A percentile compares a stretch with the other conserved stretches of the same genome.
Evolutionary conservation across 768 basidiomycete species (phyloP).

Genomic region (Sutorius australiensis): DNA sequence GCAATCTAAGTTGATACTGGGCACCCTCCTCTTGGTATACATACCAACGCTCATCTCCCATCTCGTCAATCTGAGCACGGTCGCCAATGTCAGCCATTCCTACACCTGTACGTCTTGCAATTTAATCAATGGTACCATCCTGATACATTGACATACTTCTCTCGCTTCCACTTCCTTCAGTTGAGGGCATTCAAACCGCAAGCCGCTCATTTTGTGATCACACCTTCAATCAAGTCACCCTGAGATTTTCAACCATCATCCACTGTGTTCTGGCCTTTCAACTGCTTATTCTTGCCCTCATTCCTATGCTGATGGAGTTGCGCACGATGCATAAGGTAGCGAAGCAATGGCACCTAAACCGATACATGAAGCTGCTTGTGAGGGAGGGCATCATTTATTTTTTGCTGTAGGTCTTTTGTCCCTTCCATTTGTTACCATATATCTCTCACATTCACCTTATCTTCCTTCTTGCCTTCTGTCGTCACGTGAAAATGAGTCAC

Average conservation of each 20-base stretch:
- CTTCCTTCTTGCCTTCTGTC: not conserved
- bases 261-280: not conserved
- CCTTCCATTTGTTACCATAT: not conserved
- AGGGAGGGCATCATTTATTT: constrained; percentile 7
- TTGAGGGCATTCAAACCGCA: not conserved
- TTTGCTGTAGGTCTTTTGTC: not conserved
- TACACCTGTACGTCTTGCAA: not conserved
- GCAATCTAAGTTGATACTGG: not conserved
- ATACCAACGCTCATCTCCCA: not conserved
- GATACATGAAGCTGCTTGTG: not conserved
- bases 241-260: not conserved
- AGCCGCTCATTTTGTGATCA: not conserved
- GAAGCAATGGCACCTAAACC: constrained; percentile 1
- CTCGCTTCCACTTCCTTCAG: not conserved
- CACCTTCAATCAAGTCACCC: not conserved
- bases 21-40: constrained; percentile 1
- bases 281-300: not conserved
- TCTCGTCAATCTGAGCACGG: not conserved
- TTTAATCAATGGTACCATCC: not conserved
- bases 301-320: not conserved
- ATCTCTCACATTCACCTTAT: not conserved
- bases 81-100: not conserved
- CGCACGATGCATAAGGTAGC: not conserved
- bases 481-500: not conserved
- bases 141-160: not conserved